phyloP scores from a whole-genome alignment of 2,329 filamentous ascomycete species.

The Xylaria sp. region DNA sequence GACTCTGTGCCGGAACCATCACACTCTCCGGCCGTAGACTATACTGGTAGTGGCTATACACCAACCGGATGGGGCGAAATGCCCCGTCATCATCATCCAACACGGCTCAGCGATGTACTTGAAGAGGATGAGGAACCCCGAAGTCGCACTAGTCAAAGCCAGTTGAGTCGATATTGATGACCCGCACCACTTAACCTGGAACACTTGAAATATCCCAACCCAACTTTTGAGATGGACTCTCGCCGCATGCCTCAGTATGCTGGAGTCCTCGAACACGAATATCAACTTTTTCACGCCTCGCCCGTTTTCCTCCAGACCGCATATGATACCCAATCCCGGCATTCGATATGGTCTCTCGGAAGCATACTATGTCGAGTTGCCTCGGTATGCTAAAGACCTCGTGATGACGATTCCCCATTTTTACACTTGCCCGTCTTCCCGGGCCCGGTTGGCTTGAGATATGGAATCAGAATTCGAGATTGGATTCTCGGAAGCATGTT shows the following conservation, averaged over 20 bases:
- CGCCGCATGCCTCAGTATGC: constrained; percentile 6
- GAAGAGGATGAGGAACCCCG: constrained; percentile 74
- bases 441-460: too few species aligned
- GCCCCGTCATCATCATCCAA: constrained; percentile 82
- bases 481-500: too few species aligned
- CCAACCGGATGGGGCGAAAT: constrained; percentile 65
- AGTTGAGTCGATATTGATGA: constrained; percentile 43
- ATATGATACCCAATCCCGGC: constrained; percentile 2
- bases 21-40: constrained; percentile 49
- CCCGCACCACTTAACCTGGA: background rate
- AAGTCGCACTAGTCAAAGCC: constrained; percentile 67
- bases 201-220: too few species aligned
- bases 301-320: background rate
- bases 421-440: too few species aligned
- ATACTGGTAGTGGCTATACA: constrained; percentile 61
- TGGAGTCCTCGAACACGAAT: constrained; percentile 3
- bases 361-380: constrained; percentile 1
- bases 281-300: background rate
- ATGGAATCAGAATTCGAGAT: too few species aligned
- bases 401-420: background rate
- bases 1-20: constrained; percentile 26
- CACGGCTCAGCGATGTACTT: constrained; percentile 79
- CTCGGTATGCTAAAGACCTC: constrained; percentile 10
- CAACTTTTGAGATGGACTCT: background rate
- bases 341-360: constrained; percentile 3